Evolutionary conservation across 257 asterid genomes (phyloP), one percentile per base, ranked within the genome.

Genomic region (Jaltomata sinuosa): DNA sequence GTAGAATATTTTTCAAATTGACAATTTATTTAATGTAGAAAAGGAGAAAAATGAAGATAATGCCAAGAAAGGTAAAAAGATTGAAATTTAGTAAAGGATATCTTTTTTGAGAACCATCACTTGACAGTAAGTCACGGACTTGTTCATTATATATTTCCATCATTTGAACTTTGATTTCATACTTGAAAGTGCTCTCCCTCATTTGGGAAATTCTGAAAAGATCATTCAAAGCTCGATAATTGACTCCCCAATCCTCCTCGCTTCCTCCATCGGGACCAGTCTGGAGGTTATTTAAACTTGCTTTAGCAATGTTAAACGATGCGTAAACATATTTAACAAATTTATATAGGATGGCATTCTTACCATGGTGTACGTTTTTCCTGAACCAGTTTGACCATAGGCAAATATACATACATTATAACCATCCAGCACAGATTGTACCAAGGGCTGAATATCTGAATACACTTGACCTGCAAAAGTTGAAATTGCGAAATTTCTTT

Each of bases 311-410:
- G 14, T 19, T 29, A 50, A 87, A 36, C 16, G 3, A 67, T 71
- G 76, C 59, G 40, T 80, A 71, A 80, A 18, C 6, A 22, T 18
- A 31, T 19, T 49, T 19, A 47, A 5, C 69, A 74, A 72, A 7
- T 6, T 36, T 76, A 64, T n/a, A 32, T 36, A 57, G 22, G 69
- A 47, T 54, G 15, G 10, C 11, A 10, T 40, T 74, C 87, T 31
- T 91, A 97, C 99, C 99, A 97, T 97, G 1, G 99, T 97, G 77
- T 95, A 93, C 59, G 99, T 95, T 87, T 97, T 97, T 29, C 99
- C 99, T 0, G 99, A 97, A 85, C 99, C 99, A 81, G 98, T 97
- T 87, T 97, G 99, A 32, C 99, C 99, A 62, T 95, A 97, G 14
- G 99, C 99, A 83, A 97, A 95, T 68, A 97, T 97, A 25, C 99